Base-by-base conservation (phyloP, 805 yeast genomes). In the Candida corydali region DNA sequence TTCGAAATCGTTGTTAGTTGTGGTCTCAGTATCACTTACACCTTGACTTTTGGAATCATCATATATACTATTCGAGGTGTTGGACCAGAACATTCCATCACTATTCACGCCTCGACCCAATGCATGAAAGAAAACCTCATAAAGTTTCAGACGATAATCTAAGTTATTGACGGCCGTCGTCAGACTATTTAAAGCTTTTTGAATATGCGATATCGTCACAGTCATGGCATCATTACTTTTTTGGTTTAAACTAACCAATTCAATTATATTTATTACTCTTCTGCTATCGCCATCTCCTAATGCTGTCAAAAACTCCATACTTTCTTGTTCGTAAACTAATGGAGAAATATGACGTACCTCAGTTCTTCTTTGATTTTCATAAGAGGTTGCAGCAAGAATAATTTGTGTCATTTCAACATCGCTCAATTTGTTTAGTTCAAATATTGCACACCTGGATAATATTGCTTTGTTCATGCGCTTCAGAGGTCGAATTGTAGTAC, bases 401-500 rank as follows among this genome's bases (percentile, higher is more conserved):
- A 89, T 76, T 10, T 55, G 55, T 15, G 52, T 54, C 16, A 84
- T 54, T 31, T 88, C 87, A 2, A 57, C 58, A 1, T 49, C 42
- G 1, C 57, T 52, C 20, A 88, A 65, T 39, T 74, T 72, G 31
- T 75, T 66, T 42, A 93, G 63, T 5, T 80, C 80, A 53, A 88
- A 84, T 0, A 87, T 78, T 40, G 88, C 81, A 51, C 96, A 86
- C 39, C 99, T 63, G 5, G 96, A 86, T 18, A 87, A 55, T 23
- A 93, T 63, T 0, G 98, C 97, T 37, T 82, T 76, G 42, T 88
- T 80, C 28, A 93, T 61, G 49, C 86, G 82, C 49, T 83, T 82
- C 32, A 84, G 78, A 3, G 97, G 96, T 52, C 88, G 87, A 49
- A 87, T 95, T 0, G 98, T 89, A 0, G 98, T 93, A n/a, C 98